Conservation (phyloP, 352 stramenopile genomes). For the Vaucheria bursata region DNA sequence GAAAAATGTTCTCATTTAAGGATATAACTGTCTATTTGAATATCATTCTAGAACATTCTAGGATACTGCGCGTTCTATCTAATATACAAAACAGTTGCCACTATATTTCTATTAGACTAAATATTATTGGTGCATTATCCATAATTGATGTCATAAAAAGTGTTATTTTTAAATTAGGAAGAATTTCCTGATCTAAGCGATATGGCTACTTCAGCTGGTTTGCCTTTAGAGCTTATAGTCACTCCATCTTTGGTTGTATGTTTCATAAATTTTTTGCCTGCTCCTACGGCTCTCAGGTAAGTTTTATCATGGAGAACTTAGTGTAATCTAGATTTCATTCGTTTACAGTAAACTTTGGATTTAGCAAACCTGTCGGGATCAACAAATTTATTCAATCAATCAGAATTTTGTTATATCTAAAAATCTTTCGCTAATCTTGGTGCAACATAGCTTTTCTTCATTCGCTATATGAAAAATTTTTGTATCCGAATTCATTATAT, state of each 20-base stretch:
- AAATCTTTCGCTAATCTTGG: background rate
- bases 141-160: too few species aligned
- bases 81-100: too few species aligned
- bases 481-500: too few species aligned
- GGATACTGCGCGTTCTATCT: too few species aligned
- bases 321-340: background rate
- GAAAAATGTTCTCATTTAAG: too few species aligned
- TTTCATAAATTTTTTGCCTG: constrained; percentile 42
- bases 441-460: too few species aligned
- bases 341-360: background rate
- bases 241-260: constrained; percentile 30
- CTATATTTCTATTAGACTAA: too few species aligned
- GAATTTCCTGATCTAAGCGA: constrained; percentile 24
- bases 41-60: too few species aligned
- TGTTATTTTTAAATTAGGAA: background rate
- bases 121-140: too few species aligned
- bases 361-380: background rate
- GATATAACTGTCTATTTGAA: too few species aligned
- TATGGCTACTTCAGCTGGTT: background rate
- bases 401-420: background rate
- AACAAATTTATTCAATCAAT: background rate
- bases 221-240: constrained; percentile 39
- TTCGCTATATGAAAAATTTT: too few species aligned
- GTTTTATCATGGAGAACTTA: background rate
- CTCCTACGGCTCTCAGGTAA: constrained; percentile 33